Evolutionary conservation across 768 basidiomycete species (phyloP).

Genomic region (Agrocybe chaxingu): DNA sequence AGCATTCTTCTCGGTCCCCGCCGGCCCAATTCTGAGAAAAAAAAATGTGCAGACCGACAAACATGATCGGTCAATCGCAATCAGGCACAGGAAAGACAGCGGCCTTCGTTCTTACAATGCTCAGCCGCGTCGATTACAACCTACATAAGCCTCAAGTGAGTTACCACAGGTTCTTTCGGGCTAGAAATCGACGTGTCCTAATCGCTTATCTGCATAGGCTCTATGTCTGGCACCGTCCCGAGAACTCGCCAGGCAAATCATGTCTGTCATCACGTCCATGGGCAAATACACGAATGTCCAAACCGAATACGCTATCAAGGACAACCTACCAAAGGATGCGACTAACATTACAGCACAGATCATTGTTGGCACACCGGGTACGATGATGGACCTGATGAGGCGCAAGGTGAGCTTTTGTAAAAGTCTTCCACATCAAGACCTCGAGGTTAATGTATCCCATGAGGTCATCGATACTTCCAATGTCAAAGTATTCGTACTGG

Average conservation of each 20-base stretch:
- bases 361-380: constrained; percentile 95
- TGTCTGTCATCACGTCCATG: constrained; percentile 91
- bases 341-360: constrained; percentile 81
- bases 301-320: constrained; percentile 95
- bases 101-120: constrained; percentile 96
- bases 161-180: background rate
- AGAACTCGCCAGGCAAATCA: constrained; percentile 96
- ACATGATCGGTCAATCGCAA: constrained; percentile 99
- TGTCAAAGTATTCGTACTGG: constrained; percentile 91
- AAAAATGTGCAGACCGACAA: constrained; percentile 68
- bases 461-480: constrained; percentile 71
- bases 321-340: constrained; percentile 65
- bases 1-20: background rate
- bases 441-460: background rate
- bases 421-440: background rate
- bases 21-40: background rate
- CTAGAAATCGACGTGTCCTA: background rate
- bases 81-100: constrained; percentile 99
- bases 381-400: constrained; percentile 84
- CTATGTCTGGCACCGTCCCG: constrained; percentile 97
- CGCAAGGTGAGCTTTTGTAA: constrained; percentile 37
- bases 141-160: constrained; percentile 79
- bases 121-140: constrained; percentile 86
- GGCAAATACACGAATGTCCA: constrained; percentile 93
- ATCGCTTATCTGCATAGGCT: constrained; percentile 47